Base-by-base conservation (phyloP, 176 grass and related monocot genomes). In the Avena atlantica region DNA sequence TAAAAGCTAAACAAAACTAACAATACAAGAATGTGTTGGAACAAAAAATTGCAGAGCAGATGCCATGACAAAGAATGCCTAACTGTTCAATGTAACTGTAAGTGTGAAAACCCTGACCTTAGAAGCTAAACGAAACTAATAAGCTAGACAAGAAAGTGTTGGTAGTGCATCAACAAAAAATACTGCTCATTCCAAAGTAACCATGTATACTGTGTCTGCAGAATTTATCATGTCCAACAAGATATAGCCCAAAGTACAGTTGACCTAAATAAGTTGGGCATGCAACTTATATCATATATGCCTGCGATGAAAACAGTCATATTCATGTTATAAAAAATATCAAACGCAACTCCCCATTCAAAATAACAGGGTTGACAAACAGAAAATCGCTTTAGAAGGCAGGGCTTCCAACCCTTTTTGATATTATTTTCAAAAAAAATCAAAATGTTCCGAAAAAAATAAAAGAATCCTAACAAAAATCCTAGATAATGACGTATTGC, bases 211-310 rank as follows among this genome's bases (percentile, higher is more conserved):
- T 69, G 3, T 51, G 53, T 44, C 11, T 36, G 10, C 11, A 82
- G 51, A 55, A 59, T 78, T 55, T 61, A 49, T 45, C 70, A 21
- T 53, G 58, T 17, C 72, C 11, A 81, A 53, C 65, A 84, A 20
- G 19, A 67, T 64, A 88, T 9, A 58, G 49, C 53, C 75, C 19
- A 60, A 58, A 74, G 77, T 36, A 81, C 3, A 74, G 31, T 64
- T 9, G 4, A 50, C 24, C 59, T 14, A 86, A 69, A 86, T 59
- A 81, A 86, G 20, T 25, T 75, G 23, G 56, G 60, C 59, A 34
- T 19, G 29, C 31, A 52, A 76, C 50, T 77, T 56, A 15, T 34
- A 76, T 74, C 21, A 74, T 70, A 74, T 70, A 70, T 24, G 21
- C 47, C 12, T 51, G 71, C 23, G 45, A 74, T 50, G 12, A 14